Base-by-base conservation (phyloP, 495 filamentous ascomycete species). In the Tuber umbilicatum region DNA sequence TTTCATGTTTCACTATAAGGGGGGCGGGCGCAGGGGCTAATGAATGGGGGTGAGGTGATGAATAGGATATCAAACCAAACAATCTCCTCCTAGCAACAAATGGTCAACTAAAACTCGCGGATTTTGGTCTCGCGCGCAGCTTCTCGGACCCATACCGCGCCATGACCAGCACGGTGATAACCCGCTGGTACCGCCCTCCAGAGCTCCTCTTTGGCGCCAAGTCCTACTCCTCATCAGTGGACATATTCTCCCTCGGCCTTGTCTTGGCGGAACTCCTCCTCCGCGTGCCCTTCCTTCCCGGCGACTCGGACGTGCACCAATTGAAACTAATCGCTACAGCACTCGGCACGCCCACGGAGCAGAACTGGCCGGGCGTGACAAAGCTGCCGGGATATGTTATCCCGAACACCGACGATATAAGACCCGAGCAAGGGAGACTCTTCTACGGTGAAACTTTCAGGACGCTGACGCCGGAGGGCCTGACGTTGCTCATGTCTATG, bases 81-180 rank as follows among this genome's bases (percentile, higher is more conserved):
- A 98, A 99, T 84, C 85, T 98, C 81, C 88, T 99, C 69, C 95
- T 98, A 76, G 93, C 94, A 21, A 90, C 93, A 19, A 91, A 97
- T 81, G 94, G 95, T 35, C 92, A 94, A 81, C 89, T 98, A 75
- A 99, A 96, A 83, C 88, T 99, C 68, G 96, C 95, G 9, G 95
- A 99, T 91, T 99, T 99, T 82, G 95, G 95, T 86, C 88, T 98
- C 40, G 95, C 95, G 17, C 85, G 96, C 75, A 88, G 87, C 50
- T 97, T 97, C 81, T 89, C 92, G 2, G 95, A 99, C 83, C 96
- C 96, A 0, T 92, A 93, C 75, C 85, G 89, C 74, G 85, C 85
- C 73, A 99, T 99, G 96, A 97, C 94, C 19, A 88, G 90, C 79
- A 93, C 94, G 80, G 94, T 98, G 71, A 97, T 98, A 83, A 99